phyloP scores from a whole-genome alignment of 177 flowering plant genomes.

The Telopea speciosissima region DNA sequence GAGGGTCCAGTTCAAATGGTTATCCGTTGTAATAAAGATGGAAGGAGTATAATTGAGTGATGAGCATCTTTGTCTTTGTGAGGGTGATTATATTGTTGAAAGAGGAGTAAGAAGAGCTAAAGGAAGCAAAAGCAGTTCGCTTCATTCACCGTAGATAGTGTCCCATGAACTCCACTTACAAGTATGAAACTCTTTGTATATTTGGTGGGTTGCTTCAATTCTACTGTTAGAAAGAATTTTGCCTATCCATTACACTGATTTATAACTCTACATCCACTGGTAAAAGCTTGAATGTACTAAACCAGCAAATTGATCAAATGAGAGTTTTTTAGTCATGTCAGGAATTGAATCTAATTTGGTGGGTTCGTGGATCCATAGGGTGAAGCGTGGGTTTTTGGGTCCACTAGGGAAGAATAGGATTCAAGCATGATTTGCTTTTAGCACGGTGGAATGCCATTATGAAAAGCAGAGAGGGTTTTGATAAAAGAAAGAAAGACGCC shows the following conservation, averaged over 20 bases:
- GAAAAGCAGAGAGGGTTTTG: not conserved
- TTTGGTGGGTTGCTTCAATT: not conserved
- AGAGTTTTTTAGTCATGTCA: not conserved
- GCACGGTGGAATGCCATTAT: not conserved
- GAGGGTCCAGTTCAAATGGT: conserved; percentile 23
- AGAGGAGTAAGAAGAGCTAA: not conserved
- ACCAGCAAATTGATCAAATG: not conserved
- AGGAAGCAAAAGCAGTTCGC: not conserved
- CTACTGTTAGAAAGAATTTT: not conserved
- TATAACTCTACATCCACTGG: not conserved
- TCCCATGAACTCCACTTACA: not conserved
- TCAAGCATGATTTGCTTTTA: not conserved
- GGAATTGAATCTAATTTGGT: not conserved
- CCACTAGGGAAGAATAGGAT: not conserved
- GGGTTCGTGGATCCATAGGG: not conserved
- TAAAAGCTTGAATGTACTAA: not conserved
- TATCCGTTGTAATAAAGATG: not conserved
- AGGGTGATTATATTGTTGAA: not conserved
- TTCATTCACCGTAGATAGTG: conserved; percentile 2
- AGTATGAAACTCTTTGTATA: conserved; percentile 1
- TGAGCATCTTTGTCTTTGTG: conserved; percentile 3
- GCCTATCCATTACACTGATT: not conserved
- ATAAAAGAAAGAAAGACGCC: not conserved
- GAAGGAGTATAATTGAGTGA: not conserved
- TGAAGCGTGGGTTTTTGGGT: too few relatives aligned